Evolutionary conservation across 2,329 filamentous ascomycete genomes (phyloP).

Genomic region (Anthostomella pinea): DNA sequence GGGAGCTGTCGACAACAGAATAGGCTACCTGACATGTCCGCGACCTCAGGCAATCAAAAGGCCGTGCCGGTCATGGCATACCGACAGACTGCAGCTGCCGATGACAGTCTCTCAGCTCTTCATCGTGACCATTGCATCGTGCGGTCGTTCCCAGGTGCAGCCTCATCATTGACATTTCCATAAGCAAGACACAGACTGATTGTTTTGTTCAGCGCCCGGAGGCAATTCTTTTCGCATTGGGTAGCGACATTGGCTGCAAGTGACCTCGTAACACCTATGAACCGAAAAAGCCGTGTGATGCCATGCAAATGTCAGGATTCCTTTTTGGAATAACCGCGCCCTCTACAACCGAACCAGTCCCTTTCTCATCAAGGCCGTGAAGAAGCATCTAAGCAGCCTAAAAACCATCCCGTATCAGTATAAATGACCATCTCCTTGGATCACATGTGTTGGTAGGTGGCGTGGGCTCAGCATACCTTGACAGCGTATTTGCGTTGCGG

Average conservation of each 20-base stretch:
- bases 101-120: too few species aligned
- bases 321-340: conserved; percentile 33
- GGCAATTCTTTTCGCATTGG: conserved; percentile 31
- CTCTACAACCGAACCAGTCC: conserved; percentile 28
- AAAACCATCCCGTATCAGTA: conserved; percentile 10
- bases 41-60: too few species aligned
- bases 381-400: conserved; percentile 27
- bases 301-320: conserved; percentile 38
- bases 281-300: conserved; percentile 38
- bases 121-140: too few species aligned
- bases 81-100: too few species aligned
- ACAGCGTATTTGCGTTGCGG: conserved; percentile 98
- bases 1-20: too few species aligned
- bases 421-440: background rate
- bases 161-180: too few species aligned
- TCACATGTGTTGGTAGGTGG: background rate
- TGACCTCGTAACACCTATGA: conserved; percentile 38
- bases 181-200: too few species aligned
- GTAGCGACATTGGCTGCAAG: conserved; percentile 36
- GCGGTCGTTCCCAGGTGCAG: too few species aligned
- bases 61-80: too few species aligned
- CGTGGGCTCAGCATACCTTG: conserved; percentile 66
- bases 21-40: too few species aligned
- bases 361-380: conserved; percentile 21
- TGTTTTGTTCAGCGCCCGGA: conserved; percentile 26